These are phyloP conservation scores for Ustilago sp. DNA, from an alignment of 1,284 basidiomycete genomes.

Conservation along the genomic window DNA sequence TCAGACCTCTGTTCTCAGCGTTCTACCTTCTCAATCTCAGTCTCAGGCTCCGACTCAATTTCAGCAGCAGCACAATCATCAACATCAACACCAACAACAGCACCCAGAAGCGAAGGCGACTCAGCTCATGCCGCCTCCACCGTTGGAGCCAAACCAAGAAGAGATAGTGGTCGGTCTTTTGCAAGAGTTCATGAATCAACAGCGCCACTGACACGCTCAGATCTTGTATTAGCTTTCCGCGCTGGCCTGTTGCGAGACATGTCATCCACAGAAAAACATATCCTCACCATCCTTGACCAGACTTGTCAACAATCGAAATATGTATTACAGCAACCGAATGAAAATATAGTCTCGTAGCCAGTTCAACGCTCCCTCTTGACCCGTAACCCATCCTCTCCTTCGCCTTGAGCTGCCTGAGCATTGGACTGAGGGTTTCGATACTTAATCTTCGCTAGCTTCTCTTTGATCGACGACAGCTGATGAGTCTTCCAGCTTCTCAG, in stretches of 20 bases:
- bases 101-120: background rate
- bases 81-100: conserved; percentile 6
- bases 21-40: conserved; percentile 1
- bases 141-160: conserved; percentile 6
- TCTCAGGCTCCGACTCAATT: no score
- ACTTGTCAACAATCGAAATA: background rate
- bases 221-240: background rate
- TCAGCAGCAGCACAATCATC: background rate
- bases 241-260: no score
- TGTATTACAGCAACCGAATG: conserved; percentile 1
- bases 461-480: conserved; percentile 20
- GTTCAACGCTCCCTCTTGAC: background rate
- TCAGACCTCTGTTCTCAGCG: background rate
- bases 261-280: no score
- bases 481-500: conserved; percentile 27
- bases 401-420: background rate
- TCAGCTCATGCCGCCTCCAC: background rate
- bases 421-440: background rate
- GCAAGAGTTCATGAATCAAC: conserved; percentile 16
- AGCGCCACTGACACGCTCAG: background rate
- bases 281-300: no score
- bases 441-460: conserved; percentile 20
- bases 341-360: background rate
- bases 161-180: conserved; percentile 20
- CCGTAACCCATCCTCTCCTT: background rate